phyloP scores from a whole-genome alignment of 352 stramenopile genomes.

The Phytophthora foliorum region DNA sequence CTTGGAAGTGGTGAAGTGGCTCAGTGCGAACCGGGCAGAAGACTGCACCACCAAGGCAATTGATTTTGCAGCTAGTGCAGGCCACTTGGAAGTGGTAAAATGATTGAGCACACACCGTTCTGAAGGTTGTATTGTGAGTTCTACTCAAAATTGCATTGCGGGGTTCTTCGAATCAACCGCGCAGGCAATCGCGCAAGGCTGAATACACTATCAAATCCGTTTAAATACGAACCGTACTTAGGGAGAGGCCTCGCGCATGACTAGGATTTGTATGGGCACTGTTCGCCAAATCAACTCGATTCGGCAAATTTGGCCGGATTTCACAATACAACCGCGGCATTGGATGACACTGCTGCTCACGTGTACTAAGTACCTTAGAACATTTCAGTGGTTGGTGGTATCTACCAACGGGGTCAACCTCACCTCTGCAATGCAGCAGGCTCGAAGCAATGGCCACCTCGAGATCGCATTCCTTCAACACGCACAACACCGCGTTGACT shows the following conservation, averaged over 20 bases:
- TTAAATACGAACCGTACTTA: no score
- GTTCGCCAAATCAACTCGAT: no score
- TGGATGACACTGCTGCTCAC: constrained; percentile 5
- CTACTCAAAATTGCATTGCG: no score
- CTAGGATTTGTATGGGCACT: no score
- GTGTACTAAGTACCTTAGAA: neutral
- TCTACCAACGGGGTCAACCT: neutral
- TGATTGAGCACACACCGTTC: neutral
- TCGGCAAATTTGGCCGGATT: no score
- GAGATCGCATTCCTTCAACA: neutral
- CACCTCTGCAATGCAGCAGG: neutral
- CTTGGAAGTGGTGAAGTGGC: neutral
- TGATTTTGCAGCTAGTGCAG: neutral
- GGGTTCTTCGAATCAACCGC: no score
- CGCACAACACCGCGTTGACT: no score
- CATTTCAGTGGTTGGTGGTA: no score
- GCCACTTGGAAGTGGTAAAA: neutral
- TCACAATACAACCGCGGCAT: neutral
- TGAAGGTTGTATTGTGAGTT: neutral
- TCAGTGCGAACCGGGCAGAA: neutral
- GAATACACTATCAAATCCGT: no score
- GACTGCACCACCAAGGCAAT: neutral
- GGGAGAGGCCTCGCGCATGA: no score
- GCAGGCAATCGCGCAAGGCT: no score
- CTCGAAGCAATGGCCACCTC: neutral